Percentiles rank a stretch among this genome's conserved stretches.
phyloP scores from a whole-genome alignment of 2,329 filamentous ascomycete genomes.

The Aspergillus fumigatus region DNA sequence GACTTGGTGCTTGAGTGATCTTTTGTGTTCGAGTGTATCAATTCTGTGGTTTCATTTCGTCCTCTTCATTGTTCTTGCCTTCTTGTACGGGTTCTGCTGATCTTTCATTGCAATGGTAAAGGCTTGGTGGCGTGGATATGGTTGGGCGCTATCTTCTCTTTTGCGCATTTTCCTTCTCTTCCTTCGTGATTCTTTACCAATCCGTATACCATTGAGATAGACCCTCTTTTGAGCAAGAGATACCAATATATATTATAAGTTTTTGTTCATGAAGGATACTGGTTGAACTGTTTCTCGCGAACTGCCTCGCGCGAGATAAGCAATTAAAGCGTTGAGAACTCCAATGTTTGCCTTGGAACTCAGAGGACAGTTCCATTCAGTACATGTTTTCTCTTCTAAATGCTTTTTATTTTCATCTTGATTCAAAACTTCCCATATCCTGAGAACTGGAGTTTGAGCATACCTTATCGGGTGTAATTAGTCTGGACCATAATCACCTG shows the following conservation, averaged over 20 bases:
- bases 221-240: constrained; percentile 37
- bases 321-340: not conserved
- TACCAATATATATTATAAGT: constrained; percentile 38
- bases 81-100: constrained; percentile 12
- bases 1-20: constrained; percentile 19
- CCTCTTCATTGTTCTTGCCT: constrained; percentile 7
- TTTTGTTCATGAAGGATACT: constrained; percentile 20
- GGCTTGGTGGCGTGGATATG: constrained; percentile 30
- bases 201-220: constrained; percentile 34
- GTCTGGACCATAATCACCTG: constrained; percentile 23
- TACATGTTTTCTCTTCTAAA: not conserved
- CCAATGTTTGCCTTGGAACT: not conserved
- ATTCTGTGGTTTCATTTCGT: constrained; percentile 13
- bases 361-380: constrained; percentile 5
- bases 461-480: constrained; percentile 13
- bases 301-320: not conserved
- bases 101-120: constrained; percentile 23
- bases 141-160: constrained; percentile 32
- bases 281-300: constrained; percentile 6
- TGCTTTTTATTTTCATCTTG: not conserved
- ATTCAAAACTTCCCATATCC: constrained; percentile 1
- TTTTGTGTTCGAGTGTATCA: constrained; percentile 14
- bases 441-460: not conserved
- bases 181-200: constrained; percentile 19
- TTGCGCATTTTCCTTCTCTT: constrained; percentile 29